A percentile compares a stretch with the other conserved stretches of the same genome.
Conservation (phyloP, 140 eudicot genomes). For the Stevia rebaudiana region DNA sequence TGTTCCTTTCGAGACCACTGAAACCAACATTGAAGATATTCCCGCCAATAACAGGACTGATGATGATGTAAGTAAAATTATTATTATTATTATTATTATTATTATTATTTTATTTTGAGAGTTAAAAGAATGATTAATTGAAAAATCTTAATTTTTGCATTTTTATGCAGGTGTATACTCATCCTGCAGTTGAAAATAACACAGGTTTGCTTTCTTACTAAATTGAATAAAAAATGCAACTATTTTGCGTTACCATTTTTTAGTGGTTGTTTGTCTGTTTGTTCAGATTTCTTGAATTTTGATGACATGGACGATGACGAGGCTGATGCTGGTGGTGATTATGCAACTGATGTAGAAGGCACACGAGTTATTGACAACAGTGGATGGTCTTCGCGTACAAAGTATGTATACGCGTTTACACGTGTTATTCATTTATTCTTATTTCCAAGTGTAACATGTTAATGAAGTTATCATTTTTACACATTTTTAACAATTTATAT, state of each 20-base stretch:
- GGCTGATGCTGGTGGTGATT: constrained; percentile 65
- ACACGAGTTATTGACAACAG: constrained; percentile 53
- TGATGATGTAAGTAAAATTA: constrained; percentile 35
- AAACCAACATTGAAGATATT: constrained; percentile 25
- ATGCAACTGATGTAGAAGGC: constrained; percentile 49
- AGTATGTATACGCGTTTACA: constrained; percentile 26
- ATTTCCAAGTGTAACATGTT: neutral
- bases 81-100: neutral
- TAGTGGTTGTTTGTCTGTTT: neutral
- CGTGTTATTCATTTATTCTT: neutral
- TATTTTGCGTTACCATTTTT: neutral
- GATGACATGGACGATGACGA: constrained; percentile 80
- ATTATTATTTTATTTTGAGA: neutral
- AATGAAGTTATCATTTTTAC: constrained; percentile 6
- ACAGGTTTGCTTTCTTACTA: constrained; percentile 44
- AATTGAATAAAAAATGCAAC: neutral
- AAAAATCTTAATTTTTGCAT: constrained; percentile 7
- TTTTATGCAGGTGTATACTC: constrained; percentile 39
- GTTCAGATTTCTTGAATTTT: constrained; percentile 70
- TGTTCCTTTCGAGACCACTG: constrained; percentile 21
- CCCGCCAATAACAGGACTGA: constrained; percentile 20
- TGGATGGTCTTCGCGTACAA: constrained; percentile 85
- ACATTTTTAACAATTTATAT: neutral
- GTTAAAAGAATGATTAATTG: neutral
- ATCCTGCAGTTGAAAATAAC: constrained; percentile 41